Evolutionary conservation across 2,329 filamentous ascomycete genomes (phyloP), one percentile per base, ranked within the genome.

Genomic region (Chaetothyriales sp.): DNA sequence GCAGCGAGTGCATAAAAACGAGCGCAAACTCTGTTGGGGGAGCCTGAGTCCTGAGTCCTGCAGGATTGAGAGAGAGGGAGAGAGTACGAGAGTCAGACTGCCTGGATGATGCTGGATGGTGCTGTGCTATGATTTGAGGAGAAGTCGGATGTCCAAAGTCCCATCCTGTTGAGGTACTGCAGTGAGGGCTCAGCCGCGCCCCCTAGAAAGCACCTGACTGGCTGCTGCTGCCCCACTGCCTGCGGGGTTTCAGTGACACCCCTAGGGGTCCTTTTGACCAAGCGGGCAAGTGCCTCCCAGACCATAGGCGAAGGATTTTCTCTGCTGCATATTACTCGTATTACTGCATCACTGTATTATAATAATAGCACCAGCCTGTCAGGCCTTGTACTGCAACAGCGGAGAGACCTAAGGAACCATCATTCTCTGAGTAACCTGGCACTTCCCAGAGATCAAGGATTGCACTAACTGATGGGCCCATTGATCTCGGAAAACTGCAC

Each of bases 171-270:
- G 22, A 3, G 22, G 22, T 25, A 10, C 32, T 10, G 10, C 32
- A 2, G 32, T 12, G 28, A 36, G 28, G 28, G 10, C 28, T 9
- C 28, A 9, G 28, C 7, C 10, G 10, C 3, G 32, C 1, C 10
- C 32, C 32, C 32, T 10, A 12, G 15, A 5, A 10, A 3, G 32
- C 32, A 2, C 12, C 5, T 15, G 10, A 2, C 4, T 15, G 32
- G 3, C 2, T 39, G 32, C 15, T 15, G 2, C 32, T 5, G 32
- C 32, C 15, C 32, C 32, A 39, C 32, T 39, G 32, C 5, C 32
- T 39, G 32, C 32, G 32, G 32, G 32, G 9, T 82, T 81, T 60
- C 63, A 74, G 52, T 81, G 22, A 6, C 22, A 25, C 22, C 22
- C 22, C 22, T 25, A 25, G 22, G 22, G 3, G 22, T 25, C 22